Evolutionary conservation across 352 stramenopile genomes (phyloP).

Genomic region (Globisporangium splendens): DNA sequence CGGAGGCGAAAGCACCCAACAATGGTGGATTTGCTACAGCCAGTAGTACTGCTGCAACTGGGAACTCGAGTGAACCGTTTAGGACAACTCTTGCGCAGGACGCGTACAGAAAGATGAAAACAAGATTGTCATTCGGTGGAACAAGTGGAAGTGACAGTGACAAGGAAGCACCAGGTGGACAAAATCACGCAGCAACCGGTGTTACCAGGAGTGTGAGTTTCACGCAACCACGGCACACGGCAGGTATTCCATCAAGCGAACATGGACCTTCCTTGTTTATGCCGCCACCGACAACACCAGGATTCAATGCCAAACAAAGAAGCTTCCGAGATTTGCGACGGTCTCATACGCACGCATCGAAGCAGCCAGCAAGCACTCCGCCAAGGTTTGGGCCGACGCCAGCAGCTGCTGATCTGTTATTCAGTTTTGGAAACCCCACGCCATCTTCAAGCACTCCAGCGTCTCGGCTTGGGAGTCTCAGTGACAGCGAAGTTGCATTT

Average conservation of each 20-base stretch:
- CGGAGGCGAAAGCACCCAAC: not conserved
- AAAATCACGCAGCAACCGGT: not conserved
- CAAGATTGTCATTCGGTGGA: constrained; percentile 5
- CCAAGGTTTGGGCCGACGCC: too few species aligned
- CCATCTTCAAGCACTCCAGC: not conserved
- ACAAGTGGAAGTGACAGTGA: not conserved
- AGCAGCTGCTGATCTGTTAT: too few species aligned
- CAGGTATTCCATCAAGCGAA: too few species aligned
- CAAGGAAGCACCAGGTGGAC: not conserved
- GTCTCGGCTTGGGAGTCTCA: not conserved
- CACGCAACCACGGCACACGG: too few species aligned
- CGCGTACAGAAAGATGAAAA: constrained; percentile 16
- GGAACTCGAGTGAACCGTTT: not conserved
- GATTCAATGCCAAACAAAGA: too few species aligned
- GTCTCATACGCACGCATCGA: too few species aligned
- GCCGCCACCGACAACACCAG: too few species aligned
- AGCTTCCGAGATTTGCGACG: too few species aligned
- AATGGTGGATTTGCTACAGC: too few species aligned
- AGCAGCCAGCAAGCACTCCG: too few species aligned
- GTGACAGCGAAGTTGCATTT: not conserved
- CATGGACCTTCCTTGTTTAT: too few species aligned
- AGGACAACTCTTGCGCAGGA: constrained; percentile 15
- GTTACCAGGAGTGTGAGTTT: constrained; percentile 2
- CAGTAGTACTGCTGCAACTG: not conserved
- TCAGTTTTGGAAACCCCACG: constrained; percentile 2